Conservation (phyloP, 345 rosid genomes). For the Eucalyptus erythrocorys region DNA sequence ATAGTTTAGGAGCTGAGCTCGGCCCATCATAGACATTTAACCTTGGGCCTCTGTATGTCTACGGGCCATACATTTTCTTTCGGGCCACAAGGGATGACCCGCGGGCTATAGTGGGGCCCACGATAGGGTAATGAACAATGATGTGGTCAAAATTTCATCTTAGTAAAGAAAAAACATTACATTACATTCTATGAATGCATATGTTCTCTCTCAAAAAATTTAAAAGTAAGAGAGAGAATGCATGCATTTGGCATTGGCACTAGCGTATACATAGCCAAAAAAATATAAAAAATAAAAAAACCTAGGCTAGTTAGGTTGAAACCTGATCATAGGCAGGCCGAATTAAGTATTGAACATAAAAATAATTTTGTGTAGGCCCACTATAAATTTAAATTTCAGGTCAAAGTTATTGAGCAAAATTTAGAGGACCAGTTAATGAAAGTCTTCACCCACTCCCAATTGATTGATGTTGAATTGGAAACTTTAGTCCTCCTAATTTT, state of each 20-base stretch:
- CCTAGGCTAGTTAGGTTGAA: background rate
- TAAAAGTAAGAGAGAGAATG: background rate
- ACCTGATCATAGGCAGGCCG: background rate
- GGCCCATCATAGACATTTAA: background rate
- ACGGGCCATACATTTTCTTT: background rate
- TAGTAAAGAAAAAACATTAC: background rate
- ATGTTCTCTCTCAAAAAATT: background rate
- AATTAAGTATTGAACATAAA: background rate
- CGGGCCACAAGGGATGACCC: background rate
- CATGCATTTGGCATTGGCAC: background rate
- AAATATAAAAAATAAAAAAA: background rate
- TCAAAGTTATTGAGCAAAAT: background rate
- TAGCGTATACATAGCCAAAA: background rate
- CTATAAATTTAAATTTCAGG: background rate
- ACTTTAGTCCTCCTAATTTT: background rate
- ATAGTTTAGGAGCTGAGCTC: background rate
- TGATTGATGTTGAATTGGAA: background rate
- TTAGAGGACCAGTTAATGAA: fast-evolving
- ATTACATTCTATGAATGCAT: background rate
- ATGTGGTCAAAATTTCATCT: background rate
- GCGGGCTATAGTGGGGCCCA: background rate
- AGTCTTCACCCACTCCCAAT: background rate
- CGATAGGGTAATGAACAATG: background rate
- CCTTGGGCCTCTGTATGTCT: background rate
- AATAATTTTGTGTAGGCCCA: no score